A percentile compares a stretch with the other conserved stretches of the same genome.
phyloP scores from a whole-genome alignment of 176 grass and related monocot species.

The Alopecurus myosuroides region DNA sequence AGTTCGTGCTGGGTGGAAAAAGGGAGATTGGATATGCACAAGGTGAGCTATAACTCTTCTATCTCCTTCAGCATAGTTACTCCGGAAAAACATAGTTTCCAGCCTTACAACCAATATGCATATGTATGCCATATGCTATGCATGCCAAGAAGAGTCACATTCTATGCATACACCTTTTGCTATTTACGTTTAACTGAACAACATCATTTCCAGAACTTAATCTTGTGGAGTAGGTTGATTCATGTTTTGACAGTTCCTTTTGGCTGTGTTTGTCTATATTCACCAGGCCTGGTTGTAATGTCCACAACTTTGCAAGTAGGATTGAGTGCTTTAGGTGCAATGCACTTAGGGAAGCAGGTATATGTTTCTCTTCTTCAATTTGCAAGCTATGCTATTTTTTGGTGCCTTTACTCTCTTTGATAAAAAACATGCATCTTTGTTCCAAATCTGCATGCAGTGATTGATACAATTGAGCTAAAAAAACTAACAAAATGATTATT shows the following conservation, averaged over 20 bases:
- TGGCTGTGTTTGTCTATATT: background rate
- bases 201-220: background rate
- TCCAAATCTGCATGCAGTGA: background rate
- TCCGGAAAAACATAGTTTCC: background rate
- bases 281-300: slow-evolving; percentile 74
- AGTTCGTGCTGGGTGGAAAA: slow-evolving; percentile 54
- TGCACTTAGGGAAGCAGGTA: slow-evolving; percentile 66
- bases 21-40: slow-evolving; percentile 90
- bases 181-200: background rate
- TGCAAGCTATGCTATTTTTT: background rate
- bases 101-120: background rate
- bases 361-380: background rate
- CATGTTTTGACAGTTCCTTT: background rate
- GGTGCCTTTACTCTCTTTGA: background rate
- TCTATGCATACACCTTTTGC: background rate
- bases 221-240: background rate
- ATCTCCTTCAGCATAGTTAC: no score
- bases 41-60: slow-evolving; percentile 47
- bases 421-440: background rate
- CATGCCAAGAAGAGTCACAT: slow-evolving; percentile 20
- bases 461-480: background rate
- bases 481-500: background rate
- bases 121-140: background rate
- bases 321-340: slow-evolving; percentile 82
- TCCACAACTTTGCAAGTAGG: slow-evolving; percentile 95